These are phyloP conservation scores for Solanum lycopersicoides DNA, from an alignment of 257 asterid species.

Conservation along the genomic window DNA sequence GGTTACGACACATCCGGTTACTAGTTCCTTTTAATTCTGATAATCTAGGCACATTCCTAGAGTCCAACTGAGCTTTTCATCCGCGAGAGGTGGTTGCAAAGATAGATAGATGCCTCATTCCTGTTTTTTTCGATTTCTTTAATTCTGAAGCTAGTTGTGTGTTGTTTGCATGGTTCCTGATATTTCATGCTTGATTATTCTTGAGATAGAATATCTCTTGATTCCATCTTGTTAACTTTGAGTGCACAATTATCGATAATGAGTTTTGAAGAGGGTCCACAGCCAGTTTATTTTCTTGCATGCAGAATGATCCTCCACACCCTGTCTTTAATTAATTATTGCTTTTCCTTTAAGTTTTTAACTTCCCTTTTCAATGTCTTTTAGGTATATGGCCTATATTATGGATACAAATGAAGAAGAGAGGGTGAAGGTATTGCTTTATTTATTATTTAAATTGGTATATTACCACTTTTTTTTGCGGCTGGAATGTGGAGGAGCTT, in stretches of 20 bases:
- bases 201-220: background rate
- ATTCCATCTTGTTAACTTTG: background rate
- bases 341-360: background rate
- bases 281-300: background rate
- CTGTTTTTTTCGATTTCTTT: background rate
- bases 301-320: background rate
- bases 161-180: background rate
- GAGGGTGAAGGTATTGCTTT: conserved; percentile 65
- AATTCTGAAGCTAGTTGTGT: background rate
- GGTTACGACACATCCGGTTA: background rate
- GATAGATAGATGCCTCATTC: background rate
- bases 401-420: conserved; percentile 99
- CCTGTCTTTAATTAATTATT: background rate
- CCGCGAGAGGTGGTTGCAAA: background rate
- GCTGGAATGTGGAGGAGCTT: background rate
- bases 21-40: background rate
- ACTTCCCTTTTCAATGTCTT: background rate
- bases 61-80: background rate
- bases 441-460: background rate
- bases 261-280: background rate
- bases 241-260: background rate
- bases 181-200: background rate
- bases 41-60: background rate
- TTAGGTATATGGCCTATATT: conserved; percentile 97
- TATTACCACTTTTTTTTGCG: background rate